Conservation (phyloP, 2,329 filamentous ascomycete species). For the Hirsutella rhossiliensis region DNA sequence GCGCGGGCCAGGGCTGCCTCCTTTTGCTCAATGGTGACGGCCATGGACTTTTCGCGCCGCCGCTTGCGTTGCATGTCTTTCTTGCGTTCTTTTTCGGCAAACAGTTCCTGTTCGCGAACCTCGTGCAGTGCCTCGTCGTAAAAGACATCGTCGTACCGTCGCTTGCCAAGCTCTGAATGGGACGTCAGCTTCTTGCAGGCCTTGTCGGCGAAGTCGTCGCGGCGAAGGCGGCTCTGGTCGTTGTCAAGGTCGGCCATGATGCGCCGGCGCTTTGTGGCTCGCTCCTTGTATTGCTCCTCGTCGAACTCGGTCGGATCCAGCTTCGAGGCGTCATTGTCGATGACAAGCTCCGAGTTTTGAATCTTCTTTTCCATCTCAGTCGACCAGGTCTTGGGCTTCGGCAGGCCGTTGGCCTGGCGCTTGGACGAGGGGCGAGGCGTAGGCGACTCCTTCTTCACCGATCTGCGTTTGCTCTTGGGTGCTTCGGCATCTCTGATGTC, state of each 20-base stretch:
- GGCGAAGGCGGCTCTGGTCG: constrained; percentile 50
- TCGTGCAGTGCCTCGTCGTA: constrained; percentile 74
- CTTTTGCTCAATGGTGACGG: constrained; percentile 83
- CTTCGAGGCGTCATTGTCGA: constrained; percentile 34
- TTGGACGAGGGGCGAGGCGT: constrained; percentile 39
- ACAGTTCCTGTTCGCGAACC: constrained; percentile 80
- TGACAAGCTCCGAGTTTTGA: constrained; percentile 23
- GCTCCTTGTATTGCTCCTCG: constrained; percentile 39
- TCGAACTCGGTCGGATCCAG: constrained; percentile 30
- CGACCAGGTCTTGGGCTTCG: constrained; percentile 54
- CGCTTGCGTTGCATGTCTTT: constrained; percentile 99
- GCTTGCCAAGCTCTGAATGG: constrained; percentile 60
- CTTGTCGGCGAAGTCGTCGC: constrained; percentile 44
- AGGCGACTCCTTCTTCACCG: constrained; percentile 35
- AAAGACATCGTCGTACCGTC: constrained; percentile 64
- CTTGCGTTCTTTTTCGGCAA: constrained; percentile 95
- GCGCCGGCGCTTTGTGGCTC: constrained; percentile 53
- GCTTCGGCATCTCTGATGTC: constrained; percentile 37
- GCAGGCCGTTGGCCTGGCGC: constrained; percentile 46
- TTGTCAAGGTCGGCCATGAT: constrained; percentile 53
- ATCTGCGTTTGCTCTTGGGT: constrained; percentile 36
- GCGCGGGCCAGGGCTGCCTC: constrained; percentile 71
- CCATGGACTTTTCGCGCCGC: constrained; percentile 89
- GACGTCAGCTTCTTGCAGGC: constrained; percentile 51
- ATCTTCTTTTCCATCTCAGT: constrained; percentile 33